phyloP scores from a whole-genome alignment of 331 rosid species.

The Malus hybrid region DNA sequence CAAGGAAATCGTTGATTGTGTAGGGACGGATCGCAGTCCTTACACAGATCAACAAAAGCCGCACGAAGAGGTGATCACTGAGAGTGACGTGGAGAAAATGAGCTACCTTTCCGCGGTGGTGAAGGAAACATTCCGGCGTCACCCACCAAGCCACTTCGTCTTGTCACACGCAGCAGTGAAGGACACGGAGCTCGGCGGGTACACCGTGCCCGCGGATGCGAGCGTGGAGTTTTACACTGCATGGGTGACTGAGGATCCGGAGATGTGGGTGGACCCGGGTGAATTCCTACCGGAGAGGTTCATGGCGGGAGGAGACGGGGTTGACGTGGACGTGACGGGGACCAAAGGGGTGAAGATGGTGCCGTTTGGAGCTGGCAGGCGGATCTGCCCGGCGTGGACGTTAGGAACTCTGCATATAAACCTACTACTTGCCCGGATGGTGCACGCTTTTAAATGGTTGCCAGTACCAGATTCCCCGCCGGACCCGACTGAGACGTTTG shows the following conservation, averaged over 20 bases:
- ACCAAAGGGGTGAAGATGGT: conserved; percentile 70
- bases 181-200: conserved; percentile 79
- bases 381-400: conserved; percentile 97
- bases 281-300: conserved; percentile 92
- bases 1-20: conserved; percentile 45
- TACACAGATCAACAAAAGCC: background rate
- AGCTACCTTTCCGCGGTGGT: conserved; percentile 57
- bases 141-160: conserved; percentile 90
- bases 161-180: conserved; percentile 69
- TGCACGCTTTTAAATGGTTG: conserved; percentile 80
- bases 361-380: conserved; percentile 87
- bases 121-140: conserved; percentile 82
- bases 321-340: conserved; percentile 76
- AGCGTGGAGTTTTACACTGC: conserved; percentile 98
- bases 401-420: conserved; percentile 69
- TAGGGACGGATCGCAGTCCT: conserved; percentile 32
- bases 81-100: conserved; percentile 75
- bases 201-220: conserved; percentile 67
- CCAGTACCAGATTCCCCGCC: conserved; percentile 67
- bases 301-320: conserved; percentile 83
- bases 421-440: conserved; percentile 74
- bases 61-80: conserved; percentile 23
- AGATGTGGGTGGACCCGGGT: conserved; percentile 65
- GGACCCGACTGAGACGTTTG: conserved; percentile 77
- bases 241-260: conserved; percentile 76